These are phyloP conservation scores for Magnolia changhungtana DNA, from an alignment of 164 flowering plant species.

Conservation along the genomic window DNA sequence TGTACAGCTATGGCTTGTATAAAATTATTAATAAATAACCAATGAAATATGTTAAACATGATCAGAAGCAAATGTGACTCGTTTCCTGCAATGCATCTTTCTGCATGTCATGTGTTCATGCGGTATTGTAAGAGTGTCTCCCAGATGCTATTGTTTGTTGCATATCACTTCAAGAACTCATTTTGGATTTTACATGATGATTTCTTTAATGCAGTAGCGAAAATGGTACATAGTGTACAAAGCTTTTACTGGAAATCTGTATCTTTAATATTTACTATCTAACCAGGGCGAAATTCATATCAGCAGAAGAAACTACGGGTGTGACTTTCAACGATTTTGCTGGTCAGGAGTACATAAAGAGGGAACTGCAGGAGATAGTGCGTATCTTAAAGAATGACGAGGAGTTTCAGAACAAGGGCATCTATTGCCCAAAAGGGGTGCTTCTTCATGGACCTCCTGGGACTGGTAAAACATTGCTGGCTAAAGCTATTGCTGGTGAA, in stretches of 20 bases:
- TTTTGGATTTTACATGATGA: not conserved
- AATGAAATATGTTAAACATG: too few species aligned
- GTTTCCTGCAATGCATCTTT: too few species aligned
- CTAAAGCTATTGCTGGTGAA: conserved; percentile 99
- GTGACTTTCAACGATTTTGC: conserved; percentile 96
- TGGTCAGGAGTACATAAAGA: conserved; percentile 95
- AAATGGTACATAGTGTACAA: not conserved
- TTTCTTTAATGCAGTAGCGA: not conserved
- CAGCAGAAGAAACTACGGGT: conserved; percentile 94
- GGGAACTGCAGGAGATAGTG: conserved; percentile 92
- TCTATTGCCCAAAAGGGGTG: conserved; percentile 96
- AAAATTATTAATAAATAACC: too few species aligned
- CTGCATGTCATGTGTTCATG: too few species aligned
- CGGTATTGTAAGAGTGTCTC: too few species aligned
- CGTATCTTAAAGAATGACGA: conserved; percentile 84
- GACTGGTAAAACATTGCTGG: conserved; percentile 93
- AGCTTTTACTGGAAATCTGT: not conserved
- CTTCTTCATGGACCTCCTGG: conserved; percentile 99
- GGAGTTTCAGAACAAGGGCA: conserved; percentile 83
- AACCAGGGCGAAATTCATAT: conserved; percentile 87
- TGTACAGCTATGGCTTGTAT: too few species aligned
- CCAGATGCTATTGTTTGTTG: too few species aligned
- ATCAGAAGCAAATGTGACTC: too few species aligned
- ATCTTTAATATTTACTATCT: conserved; percentile 4
- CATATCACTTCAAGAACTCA: too few species aligned